These are phyloP conservation scores for Thamnidium elegans DNA, from an alignment of 192 early-diverging fungal species.

Conservation along the genomic window DNA sequence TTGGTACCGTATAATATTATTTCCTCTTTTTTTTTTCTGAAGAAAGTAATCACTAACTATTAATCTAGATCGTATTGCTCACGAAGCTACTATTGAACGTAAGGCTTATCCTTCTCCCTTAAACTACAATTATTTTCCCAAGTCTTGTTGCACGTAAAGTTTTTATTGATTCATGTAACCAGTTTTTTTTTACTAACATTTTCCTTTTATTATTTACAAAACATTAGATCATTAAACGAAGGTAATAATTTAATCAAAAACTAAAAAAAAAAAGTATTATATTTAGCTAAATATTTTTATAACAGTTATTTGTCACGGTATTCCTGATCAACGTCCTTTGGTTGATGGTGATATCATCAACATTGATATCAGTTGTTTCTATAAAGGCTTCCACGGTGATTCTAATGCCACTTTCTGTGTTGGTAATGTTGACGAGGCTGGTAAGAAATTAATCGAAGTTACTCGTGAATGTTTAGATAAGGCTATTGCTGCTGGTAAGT, in stretches of 20 bases:
- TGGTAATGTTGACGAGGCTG: conserved; percentile 80
- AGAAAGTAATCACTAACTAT: not conserved
- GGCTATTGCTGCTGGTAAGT: conserved; percentile 84
- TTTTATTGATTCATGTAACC: not conserved
- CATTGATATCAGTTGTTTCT: conserved; percentile 85
- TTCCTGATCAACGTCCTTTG: conserved; percentile 91
- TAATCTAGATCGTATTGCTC: conserved; percentile 77
- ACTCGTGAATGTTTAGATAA: conserved; percentile 86
- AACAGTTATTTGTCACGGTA: conserved; percentile 96
- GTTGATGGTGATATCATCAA: conserved; percentile 97
- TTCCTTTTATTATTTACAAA: not conserved
- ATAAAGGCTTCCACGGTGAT: conserved; percentile 95
- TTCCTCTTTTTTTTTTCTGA: not conserved
- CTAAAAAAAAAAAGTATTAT: conserved; percentile 69
- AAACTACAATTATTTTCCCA: conserved; percentile 95
- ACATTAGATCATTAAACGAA: conserved; percentile 45
- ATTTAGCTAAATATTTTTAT: conserved; percentile 82
- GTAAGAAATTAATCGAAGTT: conserved; percentile 71
- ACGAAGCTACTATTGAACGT: conserved; percentile 91
- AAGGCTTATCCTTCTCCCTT: conserved; percentile 93
- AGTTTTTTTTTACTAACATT: not conserved
- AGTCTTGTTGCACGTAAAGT: conserved; percentile 88
- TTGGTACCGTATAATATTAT: conserved; percentile 37
- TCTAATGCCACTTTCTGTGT: conserved; percentile 91
- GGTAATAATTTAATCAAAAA: conserved; percentile 90